Conservation (phyloP, 2,329 filamentous ascomycete species). For the Alternaria gaisen region DNA sequence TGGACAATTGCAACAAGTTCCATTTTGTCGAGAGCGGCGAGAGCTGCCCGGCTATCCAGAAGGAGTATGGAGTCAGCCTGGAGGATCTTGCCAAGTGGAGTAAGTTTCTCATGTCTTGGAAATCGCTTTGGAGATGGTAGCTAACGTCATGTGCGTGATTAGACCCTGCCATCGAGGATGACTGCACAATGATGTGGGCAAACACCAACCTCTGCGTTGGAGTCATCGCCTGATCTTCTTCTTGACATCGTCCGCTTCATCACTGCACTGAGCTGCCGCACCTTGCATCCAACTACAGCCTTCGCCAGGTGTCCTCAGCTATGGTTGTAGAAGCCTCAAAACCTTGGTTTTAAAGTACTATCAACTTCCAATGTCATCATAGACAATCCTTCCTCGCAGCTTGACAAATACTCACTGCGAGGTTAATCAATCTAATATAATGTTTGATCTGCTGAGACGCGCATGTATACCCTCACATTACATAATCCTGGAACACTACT, state of each 20-base stretch:
- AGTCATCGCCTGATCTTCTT: not conserved
- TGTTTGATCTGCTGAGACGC: not conserved
- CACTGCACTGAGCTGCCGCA: not conserved
- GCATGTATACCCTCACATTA: not conserved
- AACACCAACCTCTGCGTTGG: not conserved
- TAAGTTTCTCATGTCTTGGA: not conserved
- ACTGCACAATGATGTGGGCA: constrained; percentile 16
- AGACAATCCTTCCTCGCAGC: not conserved
- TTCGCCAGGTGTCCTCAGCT: not conserved
- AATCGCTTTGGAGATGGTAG: not conserved
- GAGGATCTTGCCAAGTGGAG: constrained; percentile 24
- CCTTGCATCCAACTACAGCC: not conserved
- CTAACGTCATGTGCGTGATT: constrained; percentile 6
- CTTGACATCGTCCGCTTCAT: not conserved
- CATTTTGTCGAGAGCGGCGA: constrained; percentile 7
- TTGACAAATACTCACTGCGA: not conserved
- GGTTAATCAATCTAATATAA: not conserved
- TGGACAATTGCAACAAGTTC: constrained; percentile 17
- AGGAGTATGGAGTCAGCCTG: constrained; percentile 11
- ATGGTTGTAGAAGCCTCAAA: not conserved
- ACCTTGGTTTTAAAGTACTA: rapidly evolving
- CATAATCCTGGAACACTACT: not conserved
- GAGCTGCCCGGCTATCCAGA: constrained; percentile 9
- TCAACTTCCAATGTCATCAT: not conserved
- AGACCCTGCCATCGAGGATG: not conserved